A percentile compares a stretch with the other conserved stretches of the same genome.
phyloP scores from a whole-genome alignment of 78 protist genomes.

The Dictyostelium brefeldianum region DNA sequence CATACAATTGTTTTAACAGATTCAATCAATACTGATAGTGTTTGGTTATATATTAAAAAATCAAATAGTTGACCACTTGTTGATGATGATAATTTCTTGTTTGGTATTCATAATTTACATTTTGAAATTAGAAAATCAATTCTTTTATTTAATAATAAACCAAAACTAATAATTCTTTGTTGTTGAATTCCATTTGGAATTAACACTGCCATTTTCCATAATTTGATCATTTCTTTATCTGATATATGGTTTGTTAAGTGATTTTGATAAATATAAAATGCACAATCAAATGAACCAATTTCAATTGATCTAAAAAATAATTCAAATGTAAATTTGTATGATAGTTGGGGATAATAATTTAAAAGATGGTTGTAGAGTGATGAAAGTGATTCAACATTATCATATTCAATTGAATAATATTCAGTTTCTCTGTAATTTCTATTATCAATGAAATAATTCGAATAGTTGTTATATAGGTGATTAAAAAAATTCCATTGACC shows the following conservation, averaged over 20 bases:
- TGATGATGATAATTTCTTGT: background rate
- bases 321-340: background rate
- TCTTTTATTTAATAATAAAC: background rate
- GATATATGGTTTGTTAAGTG: too few relatives aligned
- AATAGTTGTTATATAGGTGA: background rate
- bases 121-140: background rate
- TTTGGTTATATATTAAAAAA: background rate
- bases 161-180: too few relatives aligned
- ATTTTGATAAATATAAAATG: background rate
- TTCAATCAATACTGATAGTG: background rate
- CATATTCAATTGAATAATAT: background rate
- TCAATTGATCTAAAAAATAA: background rate
- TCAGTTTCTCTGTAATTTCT: background rate
- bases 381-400: background rate
- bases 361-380: too few relatives aligned
- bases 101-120: background rate
- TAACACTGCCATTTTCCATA: too few relatives aligned
- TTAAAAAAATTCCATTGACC: background rate
- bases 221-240: too few relatives aligned
- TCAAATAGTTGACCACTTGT: background rate
- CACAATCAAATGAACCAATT: background rate
- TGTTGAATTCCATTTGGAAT: too few relatives aligned
- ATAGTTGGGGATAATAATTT: too few relatives aligned
- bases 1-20: background rate
- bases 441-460: constrained; percentile 9